These are phyloP conservation scores for Mercurialis annua DNA, from an alignment of 345 rosid species.

Conservation along the genomic window DNA sequence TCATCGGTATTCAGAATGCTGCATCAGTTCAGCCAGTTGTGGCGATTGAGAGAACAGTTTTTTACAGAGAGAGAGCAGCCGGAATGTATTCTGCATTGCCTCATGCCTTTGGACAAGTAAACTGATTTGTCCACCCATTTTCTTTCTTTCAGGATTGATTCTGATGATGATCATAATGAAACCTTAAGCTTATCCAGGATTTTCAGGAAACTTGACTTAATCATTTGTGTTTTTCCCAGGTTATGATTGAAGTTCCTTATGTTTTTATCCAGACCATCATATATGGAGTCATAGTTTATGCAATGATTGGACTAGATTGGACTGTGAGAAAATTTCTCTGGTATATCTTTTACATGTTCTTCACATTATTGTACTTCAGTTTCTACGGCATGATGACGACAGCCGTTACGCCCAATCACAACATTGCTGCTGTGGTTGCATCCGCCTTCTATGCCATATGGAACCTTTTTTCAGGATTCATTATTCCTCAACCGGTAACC, in stretches of 20 bases:
- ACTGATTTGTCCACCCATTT: no score
- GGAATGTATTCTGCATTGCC: constrained; percentile 83
- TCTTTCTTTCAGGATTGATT: not conserved
- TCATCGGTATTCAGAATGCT: constrained; percentile 62
- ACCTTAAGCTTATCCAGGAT: not conserved
- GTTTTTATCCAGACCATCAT: constrained; percentile 40
- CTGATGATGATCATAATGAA: no score
- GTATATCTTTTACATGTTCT: constrained; percentile 63
- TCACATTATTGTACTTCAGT: constrained; percentile 60
- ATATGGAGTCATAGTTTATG: constrained; percentile 54
- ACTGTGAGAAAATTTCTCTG: constrained; percentile 50
- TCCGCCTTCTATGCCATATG: constrained; percentile 46
- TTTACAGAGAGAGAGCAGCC: constrained; percentile 77
- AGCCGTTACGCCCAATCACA: constrained; percentile 52
- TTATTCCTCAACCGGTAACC: constrained; percentile 44
- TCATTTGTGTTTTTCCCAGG: constrained; percentile 28
- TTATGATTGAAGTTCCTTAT: constrained; percentile 58
- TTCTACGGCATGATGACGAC: constrained; percentile 43
- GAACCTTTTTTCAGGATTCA: constrained; percentile 60
- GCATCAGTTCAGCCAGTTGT: constrained; percentile 62
- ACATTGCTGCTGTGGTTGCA: constrained; percentile 44
- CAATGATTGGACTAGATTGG: constrained; percentile 69
- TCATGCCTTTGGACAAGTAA: constrained; percentile 66
- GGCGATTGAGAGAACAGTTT: constrained; percentile 63
- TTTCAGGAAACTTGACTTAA: not conserved